Base-by-base conservation (phyloP, 1,284 basidiomycete genomes). In the Microbotryomycetes sp. region DNA sequence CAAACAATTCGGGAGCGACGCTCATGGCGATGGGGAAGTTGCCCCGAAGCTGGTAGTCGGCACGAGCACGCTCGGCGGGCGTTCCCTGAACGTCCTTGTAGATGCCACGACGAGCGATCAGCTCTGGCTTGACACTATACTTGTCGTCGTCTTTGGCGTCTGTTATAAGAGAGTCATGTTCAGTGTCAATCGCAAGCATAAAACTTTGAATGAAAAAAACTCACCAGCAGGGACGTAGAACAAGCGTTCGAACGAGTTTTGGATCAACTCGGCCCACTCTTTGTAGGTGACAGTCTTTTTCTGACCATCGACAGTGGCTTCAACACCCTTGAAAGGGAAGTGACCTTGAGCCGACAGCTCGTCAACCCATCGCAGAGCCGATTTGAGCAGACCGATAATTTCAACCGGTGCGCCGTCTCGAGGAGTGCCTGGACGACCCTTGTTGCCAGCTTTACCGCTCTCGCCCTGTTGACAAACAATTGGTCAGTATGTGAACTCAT, bases 21-120 rank as follows among this genome's bases (percentile, higher is more conserved):
- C 88, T 84, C 94, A 97, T 97, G 1, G 94, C 90, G 66, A 97
- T 89, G 3, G 76, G 75, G 62, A 74, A 73, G 55, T 74, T 72
- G 30, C 64, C 64, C 14, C 76, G 72, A 54, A 76, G 72, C 77
- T 97, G 94, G 76, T 98, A 98, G 77, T 98, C 93, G 6, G 90
- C 89, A 87, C 92, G 97, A 76, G 92, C 90, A 59, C 89, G 83
- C 15, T 86, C 87, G 56, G 80, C 74, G 1, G 89, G 89, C 19
- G 92, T 92, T 42, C 92, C 91, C 70, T 88, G 89, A 5, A 97
- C 92, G 73, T 98, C 94, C 80, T 98, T 98, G 82, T 98, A 98
- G 75, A 97, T 94, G 4, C 94, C 94, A 53, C 94, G 83, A 26
- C 91, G 87, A 76, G 92, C 89, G 67, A 97, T 81, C 32, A 97